phyloP scores from a whole-genome alignment of 176 grass and related monocot genomes.

The Zea luxurians region DNA sequence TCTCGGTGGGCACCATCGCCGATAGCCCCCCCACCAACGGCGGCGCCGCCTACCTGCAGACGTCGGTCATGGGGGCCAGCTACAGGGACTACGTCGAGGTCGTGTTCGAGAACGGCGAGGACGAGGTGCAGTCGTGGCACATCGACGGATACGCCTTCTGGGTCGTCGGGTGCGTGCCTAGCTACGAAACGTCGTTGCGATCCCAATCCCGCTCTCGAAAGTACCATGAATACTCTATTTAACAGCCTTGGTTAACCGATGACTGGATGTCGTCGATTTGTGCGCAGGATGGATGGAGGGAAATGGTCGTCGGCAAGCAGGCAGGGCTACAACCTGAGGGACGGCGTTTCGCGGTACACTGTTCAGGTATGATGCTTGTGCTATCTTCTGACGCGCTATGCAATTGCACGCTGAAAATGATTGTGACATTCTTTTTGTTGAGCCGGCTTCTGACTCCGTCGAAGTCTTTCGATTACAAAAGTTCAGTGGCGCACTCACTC shows the following conservation, averaged over 20 bases:
- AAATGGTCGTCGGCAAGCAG: conserved; percentile 75
- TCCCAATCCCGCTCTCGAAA: background rate
- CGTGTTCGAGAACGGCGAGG: conserved; percentile 79
- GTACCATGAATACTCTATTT: too few relatives aligned
- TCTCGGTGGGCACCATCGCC: conserved; percentile 58
- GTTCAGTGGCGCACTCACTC: background rate
- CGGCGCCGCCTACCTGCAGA: conserved; percentile 50
- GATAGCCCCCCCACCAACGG: conserved; percentile 47
- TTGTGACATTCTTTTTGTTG: background rate
- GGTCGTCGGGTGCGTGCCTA: conserved; percentile 71
- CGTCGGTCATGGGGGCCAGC: conserved; percentile 72
- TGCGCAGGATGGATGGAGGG: conserved; percentile 81
- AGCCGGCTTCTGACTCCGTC: background rate
- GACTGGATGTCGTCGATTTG: conserved; percentile 2
- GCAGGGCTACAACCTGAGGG: conserved; percentile 74
- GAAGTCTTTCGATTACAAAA: background rate
- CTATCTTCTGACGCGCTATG: background rate
- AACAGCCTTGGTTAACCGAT: background rate
- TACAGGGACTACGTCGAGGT: conserved; percentile 84
- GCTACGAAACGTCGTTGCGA: background rate
- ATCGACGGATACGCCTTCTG: conserved; percentile 88
- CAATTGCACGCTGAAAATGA: background rate
- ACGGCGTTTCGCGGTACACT: conserved; percentile 74
- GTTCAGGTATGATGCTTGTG: conserved; percentile 57
- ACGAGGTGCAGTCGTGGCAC: conserved; percentile 84